Evolutionary conservation across 1,284 basidiomycete genomes (phyloP), one percentile per base, ranked within the genome.

Genomic region (Moesziomyces sp.): DNA sequence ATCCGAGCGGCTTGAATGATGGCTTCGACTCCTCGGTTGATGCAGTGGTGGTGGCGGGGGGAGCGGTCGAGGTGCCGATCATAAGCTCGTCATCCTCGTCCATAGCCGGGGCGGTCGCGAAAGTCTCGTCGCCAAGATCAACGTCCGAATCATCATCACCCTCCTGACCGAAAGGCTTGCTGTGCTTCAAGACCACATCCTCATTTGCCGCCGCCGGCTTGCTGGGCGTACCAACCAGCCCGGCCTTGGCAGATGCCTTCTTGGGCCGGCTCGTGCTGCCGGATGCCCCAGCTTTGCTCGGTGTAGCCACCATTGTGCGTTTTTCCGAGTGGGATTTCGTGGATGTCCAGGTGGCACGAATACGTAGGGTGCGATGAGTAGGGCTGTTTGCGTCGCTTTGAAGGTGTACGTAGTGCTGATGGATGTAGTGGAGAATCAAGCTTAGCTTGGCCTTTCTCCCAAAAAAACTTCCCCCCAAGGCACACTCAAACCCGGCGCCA

Each of bases 131-230:
- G 3, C 21, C 60, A 24, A 73, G 24, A 24, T 73, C 71, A 2
- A 68, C 58, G 38, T 71, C 71, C 40, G 64, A 60, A 16, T 73
- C 70, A n/a, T 72, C 69, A 1, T 57, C 64, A 13, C 46, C 61
- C 14, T 77, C 75, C 57, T 51, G 28, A 2, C 75, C 71, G 21
- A 77, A 72, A 0, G 75, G 71, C 58, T 74, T 77, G 52, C 59
- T 63, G 45, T 74, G 72, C 48, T 67, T 71, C 0, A 74, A 42
- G 2, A 60, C 58, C 23, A 50, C 48, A 0, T 63, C 56, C 8
- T 8, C 56, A 28, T 64, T 54, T 2, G 46, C 54, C 7, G 24
- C 47, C 10, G 23, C 45, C 13, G 52, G 13, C 28, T 55, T 59
- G 16, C 11, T 23, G 1, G 52, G 42, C 4, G 58, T 54, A 3